These are phyloP conservation scores for Thuja plicata DNA, from an alignment of 83 land plant genomes.

Conservation along the genomic window DNA sequence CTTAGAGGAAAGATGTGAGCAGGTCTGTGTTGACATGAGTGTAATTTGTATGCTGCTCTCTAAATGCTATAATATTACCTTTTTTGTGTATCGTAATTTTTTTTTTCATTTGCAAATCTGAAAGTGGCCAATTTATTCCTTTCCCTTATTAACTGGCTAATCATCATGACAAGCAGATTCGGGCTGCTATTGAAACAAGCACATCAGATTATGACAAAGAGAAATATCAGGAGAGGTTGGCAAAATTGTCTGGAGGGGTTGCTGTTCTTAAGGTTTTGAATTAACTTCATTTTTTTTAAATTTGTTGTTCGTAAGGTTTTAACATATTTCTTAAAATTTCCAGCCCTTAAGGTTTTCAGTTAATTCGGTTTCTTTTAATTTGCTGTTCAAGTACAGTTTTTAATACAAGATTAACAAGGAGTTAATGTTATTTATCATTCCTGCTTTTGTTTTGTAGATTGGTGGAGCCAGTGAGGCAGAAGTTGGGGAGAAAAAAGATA, in stretches of 20 bases:
- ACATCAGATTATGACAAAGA: slow-evolving; percentile 93
- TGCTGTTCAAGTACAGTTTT: neutral
- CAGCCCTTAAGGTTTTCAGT: slow-evolving; percentile 77
- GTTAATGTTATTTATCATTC: neutral
- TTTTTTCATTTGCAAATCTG: neutral
- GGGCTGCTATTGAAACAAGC: slow-evolving; percentile 63
- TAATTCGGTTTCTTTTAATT: neutral
- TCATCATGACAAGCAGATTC: slow-evolving; percentile 41
- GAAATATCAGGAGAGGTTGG: slow-evolving; percentile 82
- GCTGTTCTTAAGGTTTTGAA: slow-evolving; percentile 87
- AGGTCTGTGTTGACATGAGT: slow-evolving; percentile 24
- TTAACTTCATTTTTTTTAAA: neutral
- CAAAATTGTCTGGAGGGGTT: slow-evolving; percentile 94
- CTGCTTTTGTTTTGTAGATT: slow-evolving; percentile 43
- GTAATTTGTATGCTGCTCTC: neutral
- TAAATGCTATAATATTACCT: neutral
- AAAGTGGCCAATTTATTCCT: neutral
- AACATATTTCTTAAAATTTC: slow-evolving; percentile 16
- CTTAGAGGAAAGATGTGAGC: slow-evolving; percentile 59
- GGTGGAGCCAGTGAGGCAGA: slow-evolving; percentile 99
- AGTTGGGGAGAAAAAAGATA: slow-evolving; percentile 94
- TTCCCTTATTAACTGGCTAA: neutral
- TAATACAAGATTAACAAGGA: neutral
- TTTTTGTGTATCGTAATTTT: neutral
- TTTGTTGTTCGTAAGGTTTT: neutral